A percentile compares a stretch with the other conserved stretches of the same genome.
These are phyloP conservation scores for Mycocentrospora acerina DNA, from an alignment of 2,329 filamentous ascomycete genomes.

Conservation along the genomic window DNA sequence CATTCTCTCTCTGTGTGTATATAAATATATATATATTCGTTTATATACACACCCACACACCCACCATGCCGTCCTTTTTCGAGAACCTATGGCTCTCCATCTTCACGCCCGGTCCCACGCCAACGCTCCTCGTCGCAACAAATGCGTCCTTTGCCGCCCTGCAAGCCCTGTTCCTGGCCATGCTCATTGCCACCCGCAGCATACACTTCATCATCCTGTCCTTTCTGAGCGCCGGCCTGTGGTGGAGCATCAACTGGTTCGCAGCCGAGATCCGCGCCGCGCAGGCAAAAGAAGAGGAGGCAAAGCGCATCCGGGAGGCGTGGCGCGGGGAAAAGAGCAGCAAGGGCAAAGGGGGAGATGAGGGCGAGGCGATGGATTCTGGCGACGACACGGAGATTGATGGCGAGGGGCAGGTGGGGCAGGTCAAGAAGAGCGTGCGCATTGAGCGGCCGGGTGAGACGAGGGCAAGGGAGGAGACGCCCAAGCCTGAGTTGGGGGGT, in stretches of 20 bases:
- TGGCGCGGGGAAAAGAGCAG: conserved; percentile 47
- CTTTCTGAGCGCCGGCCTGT: conserved; percentile 75
- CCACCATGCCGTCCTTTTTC: conserved; percentile 55
- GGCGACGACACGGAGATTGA: conserved; percentile 51
- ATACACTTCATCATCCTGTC: conserved; percentile 87
- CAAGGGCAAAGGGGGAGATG: conserved; percentile 21
- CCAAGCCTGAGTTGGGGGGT: conserved; percentile 12
- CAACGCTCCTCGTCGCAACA: conserved; percentile 82
- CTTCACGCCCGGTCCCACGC: conserved; percentile 89
- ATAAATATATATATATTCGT: too few species aligned
- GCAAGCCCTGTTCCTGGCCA: conserved; percentile 72
- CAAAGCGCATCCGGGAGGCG: conserved; percentile 46
- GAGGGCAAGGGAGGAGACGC: conserved; percentile 18
- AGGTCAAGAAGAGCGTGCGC: conserved; percentile 23
- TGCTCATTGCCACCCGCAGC: conserved; percentile 80
- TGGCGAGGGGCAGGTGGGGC: conserved; percentile 34
- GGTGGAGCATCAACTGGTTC: conserved; percentile 98
- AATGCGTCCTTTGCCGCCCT: conserved; percentile 86
- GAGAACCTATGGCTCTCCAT: conserved; percentile 85
- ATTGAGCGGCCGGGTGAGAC: conserved; percentile 30
- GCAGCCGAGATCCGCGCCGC: conserved; percentile 62
- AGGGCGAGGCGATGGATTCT: conserved; percentile 45
- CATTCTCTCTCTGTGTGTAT: too few species aligned
- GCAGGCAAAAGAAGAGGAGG: conserved; percentile 52
- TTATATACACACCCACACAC: neutral